A percentile compares a stretch with the other conserved stretches of the same genome.
These are phyloP conservation scores for Sphagnum magellanicum DNA, from an alignment of 228 moss, liverwort and hornwort species.

Conservation along the genomic window DNA sequence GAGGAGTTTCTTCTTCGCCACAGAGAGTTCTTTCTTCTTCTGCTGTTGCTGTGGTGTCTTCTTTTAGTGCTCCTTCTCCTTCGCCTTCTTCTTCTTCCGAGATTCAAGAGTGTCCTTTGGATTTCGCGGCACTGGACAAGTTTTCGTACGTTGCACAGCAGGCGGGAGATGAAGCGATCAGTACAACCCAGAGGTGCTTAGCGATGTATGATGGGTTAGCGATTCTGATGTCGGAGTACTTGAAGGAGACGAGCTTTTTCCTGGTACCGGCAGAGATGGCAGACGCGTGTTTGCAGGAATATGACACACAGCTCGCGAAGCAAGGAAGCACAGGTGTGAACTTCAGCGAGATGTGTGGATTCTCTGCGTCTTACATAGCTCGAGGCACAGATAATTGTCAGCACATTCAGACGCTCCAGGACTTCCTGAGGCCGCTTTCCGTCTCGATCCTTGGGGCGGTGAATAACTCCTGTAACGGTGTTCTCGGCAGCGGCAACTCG, in stretches of 20 bases:
- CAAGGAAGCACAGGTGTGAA: not conserved
- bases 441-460: not conserved
- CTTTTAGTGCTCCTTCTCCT: no score
- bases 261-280: constrained; percentile 14
- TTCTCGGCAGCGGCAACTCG: constrained; percentile 12
- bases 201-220: constrained; percentile 12
- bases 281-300: constrained; percentile 8
- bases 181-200: constrained; percentile 7
- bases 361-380: constrained; percentile 4
- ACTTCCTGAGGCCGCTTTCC: constrained; percentile 3
- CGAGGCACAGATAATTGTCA: constrained; percentile 19
- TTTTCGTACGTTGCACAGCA: constrained; percentile 9
- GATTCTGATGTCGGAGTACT: constrained; percentile 16
- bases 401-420: constrained; percentile 11
- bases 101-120: constrained; percentile 10
- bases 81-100: no score
- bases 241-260: constrained; percentile 10
- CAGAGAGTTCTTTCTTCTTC: no score
- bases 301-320: constrained; percentile 8
- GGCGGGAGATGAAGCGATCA: not conserved
- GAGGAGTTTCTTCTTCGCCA: no score
- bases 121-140: constrained; percentile 12
- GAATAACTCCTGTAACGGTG: constrained; percentile 6
- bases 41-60: no score
- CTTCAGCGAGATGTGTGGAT: constrained; percentile 6